Evolutionary conservation across 176 grass and related monocot genomes (phyloP).

Genomic region (Triticum timopheevii): DNA sequence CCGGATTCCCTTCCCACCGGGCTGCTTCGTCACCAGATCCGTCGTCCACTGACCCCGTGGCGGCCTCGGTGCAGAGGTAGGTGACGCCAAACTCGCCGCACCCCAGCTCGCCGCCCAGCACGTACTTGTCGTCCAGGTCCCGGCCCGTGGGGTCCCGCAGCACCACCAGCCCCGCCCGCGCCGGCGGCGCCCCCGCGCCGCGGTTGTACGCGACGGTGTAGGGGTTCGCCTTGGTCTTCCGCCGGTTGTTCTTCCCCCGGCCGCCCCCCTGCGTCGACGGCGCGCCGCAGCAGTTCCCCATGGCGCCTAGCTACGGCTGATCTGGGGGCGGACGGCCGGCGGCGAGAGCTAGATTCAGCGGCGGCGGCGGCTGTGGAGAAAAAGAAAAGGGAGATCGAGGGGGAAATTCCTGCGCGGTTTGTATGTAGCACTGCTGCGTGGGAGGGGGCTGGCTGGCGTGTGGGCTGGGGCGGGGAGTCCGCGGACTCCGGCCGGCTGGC

Average conservation of each 20-base stretch:
- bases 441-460: constrained; percentile 28
- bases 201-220: constrained; percentile 50
- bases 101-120: constrained; percentile 61
- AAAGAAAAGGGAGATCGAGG: neutral
- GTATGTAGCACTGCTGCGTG: neutral
- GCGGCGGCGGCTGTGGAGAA: neutral
- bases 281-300: constrained; percentile 71
- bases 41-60: too few species aligned
- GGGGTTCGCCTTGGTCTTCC: constrained; percentile 36
- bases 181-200: neutral
- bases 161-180: constrained; percentile 48
- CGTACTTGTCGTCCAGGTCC: constrained; percentile 40
- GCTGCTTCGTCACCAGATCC: too few species aligned
- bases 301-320: constrained; percentile 21
- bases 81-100: constrained; percentile 72
- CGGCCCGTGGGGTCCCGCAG: constrained; percentile 49
- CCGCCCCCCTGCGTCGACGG: constrained; percentile 25
- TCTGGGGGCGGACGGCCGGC: neutral
- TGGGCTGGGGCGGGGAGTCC: constrained; percentile 32
- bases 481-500: constrained; percentile 13
- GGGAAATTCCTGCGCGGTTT: constrained; percentile 21
- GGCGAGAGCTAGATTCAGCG: constrained; percentile 19
- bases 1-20: too few species aligned
- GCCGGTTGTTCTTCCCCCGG: neutral
- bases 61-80: constrained; percentile 58